These are phyloP conservation scores for Huntiella decipiens DNA, from an alignment of 2,329 filamentous ascomycete species.

Conservation along the genomic window DNA sequence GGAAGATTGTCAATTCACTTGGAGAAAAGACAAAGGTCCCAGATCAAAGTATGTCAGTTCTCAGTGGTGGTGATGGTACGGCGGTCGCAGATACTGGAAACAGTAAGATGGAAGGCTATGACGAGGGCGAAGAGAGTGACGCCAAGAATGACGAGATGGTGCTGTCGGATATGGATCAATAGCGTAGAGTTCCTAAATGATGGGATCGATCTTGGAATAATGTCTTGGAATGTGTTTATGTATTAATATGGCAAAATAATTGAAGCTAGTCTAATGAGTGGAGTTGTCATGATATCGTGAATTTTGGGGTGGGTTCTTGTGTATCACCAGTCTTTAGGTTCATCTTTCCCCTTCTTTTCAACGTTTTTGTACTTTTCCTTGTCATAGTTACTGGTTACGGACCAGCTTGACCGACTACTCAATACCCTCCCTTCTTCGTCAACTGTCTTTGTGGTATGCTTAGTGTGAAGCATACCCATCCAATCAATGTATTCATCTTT, in stretches of 20 bases:
- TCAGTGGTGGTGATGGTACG: slow-evolving; percentile 2
- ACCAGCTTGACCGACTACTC: slow-evolving; percentile 18
- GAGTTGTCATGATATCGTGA: too few species aligned
- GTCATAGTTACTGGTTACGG: slow-evolving; percentile 11
- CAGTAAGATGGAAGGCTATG: slow-evolving; percentile 6
- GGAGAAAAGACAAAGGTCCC: slow-evolving; percentile 26
- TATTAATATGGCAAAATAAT: background rate
- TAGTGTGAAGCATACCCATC: slow-evolving; percentile 25
- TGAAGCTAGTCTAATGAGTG: too few species aligned
- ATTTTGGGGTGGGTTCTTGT: too few species aligned
- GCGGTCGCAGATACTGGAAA: slow-evolving; percentile 2
- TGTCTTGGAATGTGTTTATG: slow-evolving; percentile 1
- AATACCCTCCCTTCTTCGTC: slow-evolving; percentile 25
- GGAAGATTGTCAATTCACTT: slow-evolving; percentile 46
- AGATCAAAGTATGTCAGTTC: slow-evolving; percentile 26
- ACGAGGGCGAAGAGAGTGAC: slow-evolving; percentile 9
- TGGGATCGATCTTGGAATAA: slow-evolving; percentile 1
- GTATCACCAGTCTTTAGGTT: slow-evolving; percentile 1
- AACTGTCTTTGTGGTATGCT: slow-evolving; percentile 22
- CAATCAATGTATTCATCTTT: slow-evolving; percentile 25
- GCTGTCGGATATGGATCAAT: slow-evolving; percentile 5
- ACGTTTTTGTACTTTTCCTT: slow-evolving; percentile 10
- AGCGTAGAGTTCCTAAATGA: background rate
- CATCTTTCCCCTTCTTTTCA: background rate
- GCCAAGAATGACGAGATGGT: slow-evolving; percentile 8